Conservation (phyloP, 768 basidiomycete genomes). For the Suillus subalutaceus region DNA sequence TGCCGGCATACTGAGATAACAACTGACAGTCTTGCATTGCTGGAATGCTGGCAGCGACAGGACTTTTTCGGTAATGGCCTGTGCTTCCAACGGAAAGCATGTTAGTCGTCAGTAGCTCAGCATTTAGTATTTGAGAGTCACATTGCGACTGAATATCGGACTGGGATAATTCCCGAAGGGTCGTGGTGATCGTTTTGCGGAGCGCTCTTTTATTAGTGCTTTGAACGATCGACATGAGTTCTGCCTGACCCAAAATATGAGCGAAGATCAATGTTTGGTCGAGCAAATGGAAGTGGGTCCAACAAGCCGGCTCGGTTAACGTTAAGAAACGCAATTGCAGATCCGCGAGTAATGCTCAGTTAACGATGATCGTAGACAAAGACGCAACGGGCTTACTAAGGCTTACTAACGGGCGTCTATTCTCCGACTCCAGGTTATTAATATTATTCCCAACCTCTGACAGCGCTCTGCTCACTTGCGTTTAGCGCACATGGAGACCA, state of each 20-base stretch:
- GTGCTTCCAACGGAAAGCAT: slow-evolving; percentile 19
- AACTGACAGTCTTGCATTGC: slow-evolving; percentile 56
- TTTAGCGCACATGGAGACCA: slow-evolving; percentile 31
- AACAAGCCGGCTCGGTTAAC: slow-evolving; percentile 17
- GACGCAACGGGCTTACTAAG: slow-evolving; percentile 6
- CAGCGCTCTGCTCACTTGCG: background rate
- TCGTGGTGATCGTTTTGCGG: slow-evolving; percentile 50
- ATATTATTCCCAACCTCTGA: background rate
- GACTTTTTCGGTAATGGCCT: slow-evolving; percentile 48
- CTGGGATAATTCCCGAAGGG: slow-evolving; percentile 46
- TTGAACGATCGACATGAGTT: slow-evolving; percentile 31
- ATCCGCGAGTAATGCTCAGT: slow-evolving; percentile 12
- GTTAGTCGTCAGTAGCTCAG: slow-evolving; percentile 11
- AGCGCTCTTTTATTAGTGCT: slow-evolving; percentile 54
- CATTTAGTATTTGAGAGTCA: slow-evolving; percentile 27
- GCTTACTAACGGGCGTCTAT: background rate
- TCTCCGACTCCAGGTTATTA: background rate
- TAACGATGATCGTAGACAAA: slow-evolving; percentile 11
- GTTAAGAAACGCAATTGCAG: slow-evolving; percentile 5
- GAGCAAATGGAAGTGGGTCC: slow-evolving; percentile 11
- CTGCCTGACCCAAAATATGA: background rate
- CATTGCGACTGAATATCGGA: slow-evolving; percentile 63
- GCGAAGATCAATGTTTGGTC: slow-evolving; percentile 3
- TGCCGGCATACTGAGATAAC: slow-evolving; percentile 80
- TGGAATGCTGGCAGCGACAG: slow-evolving; percentile 55